Base-by-base conservation (phyloP, 768 basidiomycete genomes). In the Tulasnella sp. region DNA sequence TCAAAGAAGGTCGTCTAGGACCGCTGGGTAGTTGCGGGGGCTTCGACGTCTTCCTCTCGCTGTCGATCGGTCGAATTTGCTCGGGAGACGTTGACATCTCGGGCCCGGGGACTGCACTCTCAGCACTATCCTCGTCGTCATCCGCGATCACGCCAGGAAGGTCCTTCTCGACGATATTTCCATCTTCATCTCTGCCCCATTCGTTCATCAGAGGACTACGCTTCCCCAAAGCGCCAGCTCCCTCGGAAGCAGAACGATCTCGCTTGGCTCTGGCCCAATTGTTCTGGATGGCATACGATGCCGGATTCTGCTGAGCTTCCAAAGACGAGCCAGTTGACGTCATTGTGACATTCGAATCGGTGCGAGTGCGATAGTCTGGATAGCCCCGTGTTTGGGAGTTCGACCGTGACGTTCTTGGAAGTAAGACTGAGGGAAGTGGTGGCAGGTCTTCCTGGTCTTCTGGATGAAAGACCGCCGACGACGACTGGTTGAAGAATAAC, bases 211-310 rank as follows among this genome's bases (percentile, higher is more conserved):
- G 39, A 0, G 67, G 67, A 14, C 67, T 68, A 32, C 70, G 63
- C 14, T 72, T 72, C 14, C 37, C 29, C 70, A 59, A 17, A 14
- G 68, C 68, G 22, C 70, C 62, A 37, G 70, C 70, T 26, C 70
- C 70, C 37, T 72, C 70, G n/a, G 70, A 72, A 3, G 59, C 70
- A 2, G 70, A 72, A 29, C 70, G 26, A 40, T 72, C 70, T 22
- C 40, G 36, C 37, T 72, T 72, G 17, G 70, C 36, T n/a, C 59
- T 34, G 8, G 34, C 41, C 68, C 68, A 59, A 19, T 37, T 67
- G 37, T 37, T 72, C 22, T 63, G 70, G 5, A 68, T 32, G 19
- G 59, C 70, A 17, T 29, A 34, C 5, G 69, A 59, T 19, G 47
- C 35, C 70, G 70, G 70, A 22, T 63, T 72, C 39, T 36, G 52